Evolutionary conservation across 768 basidiomycete species (phyloP).

Genomic region (Amanita subjunquillea): DNA sequence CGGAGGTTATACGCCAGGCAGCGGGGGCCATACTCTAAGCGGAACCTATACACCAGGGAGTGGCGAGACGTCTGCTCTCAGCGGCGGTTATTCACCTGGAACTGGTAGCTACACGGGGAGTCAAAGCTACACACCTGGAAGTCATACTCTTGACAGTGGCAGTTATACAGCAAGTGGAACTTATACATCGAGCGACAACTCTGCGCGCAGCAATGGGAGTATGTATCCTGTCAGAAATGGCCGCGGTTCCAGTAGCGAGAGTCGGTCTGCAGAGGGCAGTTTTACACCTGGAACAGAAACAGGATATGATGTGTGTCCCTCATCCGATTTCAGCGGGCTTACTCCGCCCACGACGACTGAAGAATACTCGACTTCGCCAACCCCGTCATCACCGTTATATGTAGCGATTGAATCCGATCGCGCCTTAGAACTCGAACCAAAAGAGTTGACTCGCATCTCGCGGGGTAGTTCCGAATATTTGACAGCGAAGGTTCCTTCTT

Average conservation of each 20-base stretch:
- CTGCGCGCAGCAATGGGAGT: constrained; percentile 1
- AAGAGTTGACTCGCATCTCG: constrained; percentile 33
- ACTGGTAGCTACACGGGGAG: constrained; percentile 19
- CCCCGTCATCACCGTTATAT: constrained; percentile 23
- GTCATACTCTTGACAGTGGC: constrained; percentile 13
- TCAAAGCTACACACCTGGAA: constrained; percentile 16
- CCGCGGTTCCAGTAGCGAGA: constrained; percentile 1
- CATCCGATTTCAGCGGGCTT: constrained; percentile 37
- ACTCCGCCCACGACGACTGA: constrained; percentile 21
- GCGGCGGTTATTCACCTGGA: constrained; percentile 15
- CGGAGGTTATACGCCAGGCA: constrained; percentile 7
- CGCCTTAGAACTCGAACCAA: constrained; percentile 23
- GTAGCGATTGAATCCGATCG: constrained; percentile 15
- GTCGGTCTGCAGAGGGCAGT: constrained; percentile 12
- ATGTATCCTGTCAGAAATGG: background rate
- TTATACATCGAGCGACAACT: constrained; percentile 7
- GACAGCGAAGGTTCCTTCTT: constrained; percentile 25
- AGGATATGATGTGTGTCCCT: constrained; percentile 43
- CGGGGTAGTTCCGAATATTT: constrained; percentile 45
- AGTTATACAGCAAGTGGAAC: constrained; percentile 18
- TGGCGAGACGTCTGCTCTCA: constrained; percentile 5
- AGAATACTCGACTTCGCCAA: constrained; percentile 19
- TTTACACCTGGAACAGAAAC: constrained; percentile 23
- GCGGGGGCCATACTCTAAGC: constrained; percentile 10
- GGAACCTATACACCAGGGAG: constrained; percentile 10